Conservation (phyloP, 1,139 yeast species). For the Saccharomyces hybrid region DNA sequence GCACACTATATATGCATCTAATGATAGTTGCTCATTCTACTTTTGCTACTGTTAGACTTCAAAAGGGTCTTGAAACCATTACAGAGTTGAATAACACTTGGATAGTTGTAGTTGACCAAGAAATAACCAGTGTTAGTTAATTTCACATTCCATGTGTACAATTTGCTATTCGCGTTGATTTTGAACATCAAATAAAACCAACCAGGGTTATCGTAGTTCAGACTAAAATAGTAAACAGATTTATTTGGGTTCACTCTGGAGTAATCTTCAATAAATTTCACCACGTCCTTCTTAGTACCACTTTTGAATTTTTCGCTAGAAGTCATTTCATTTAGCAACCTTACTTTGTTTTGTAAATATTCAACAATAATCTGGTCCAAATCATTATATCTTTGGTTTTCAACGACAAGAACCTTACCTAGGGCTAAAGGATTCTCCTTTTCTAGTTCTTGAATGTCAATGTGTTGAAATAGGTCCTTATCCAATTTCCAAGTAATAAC, state of each 20-base stretch:
- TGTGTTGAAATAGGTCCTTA: slow-evolving; percentile 82
- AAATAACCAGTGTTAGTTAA: slow-evolving; percentile 82
- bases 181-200: slow-evolving; percentile 84
- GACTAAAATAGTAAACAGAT: slow-evolving; percentile 87
- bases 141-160: slow-evolving; percentile 84
- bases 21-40: slow-evolving; percentile 1
- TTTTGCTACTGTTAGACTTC: slow-evolving; percentile 28
- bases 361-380: slow-evolving; percentile 88
- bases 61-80: slow-evolving; percentile 78
- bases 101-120: slow-evolving; percentile 71
- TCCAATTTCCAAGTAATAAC: slow-evolving; percentile 97
- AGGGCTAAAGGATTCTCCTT: slow-evolving; percentile 56
- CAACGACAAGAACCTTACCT: slow-evolving; percentile 60
- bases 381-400: slow-evolving; percentile 66
- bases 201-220: slow-evolving; percentile 87
- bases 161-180: slow-evolving; percentile 48
- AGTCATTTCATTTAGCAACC: slow-evolving; percentile 77
- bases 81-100: slow-evolving; percentile 79
- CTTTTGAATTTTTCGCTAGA: slow-evolving; percentile 82
- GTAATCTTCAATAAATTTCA: slow-evolving; percentile 81
- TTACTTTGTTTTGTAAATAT: slow-evolving; percentile 79
- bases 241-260: slow-evolving; percentile 87
- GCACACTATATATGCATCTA: not conserved
- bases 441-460: slow-evolving; percentile 72
- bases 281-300: slow-evolving; percentile 74